Percentiles rank a stretch among this genome's conserved stretches.
These are phyloP conservation scores for Aspergillus unguis DNA, from an alignment of 2,329 filamentous ascomycete species.

Conservation along the genomic window DNA sequence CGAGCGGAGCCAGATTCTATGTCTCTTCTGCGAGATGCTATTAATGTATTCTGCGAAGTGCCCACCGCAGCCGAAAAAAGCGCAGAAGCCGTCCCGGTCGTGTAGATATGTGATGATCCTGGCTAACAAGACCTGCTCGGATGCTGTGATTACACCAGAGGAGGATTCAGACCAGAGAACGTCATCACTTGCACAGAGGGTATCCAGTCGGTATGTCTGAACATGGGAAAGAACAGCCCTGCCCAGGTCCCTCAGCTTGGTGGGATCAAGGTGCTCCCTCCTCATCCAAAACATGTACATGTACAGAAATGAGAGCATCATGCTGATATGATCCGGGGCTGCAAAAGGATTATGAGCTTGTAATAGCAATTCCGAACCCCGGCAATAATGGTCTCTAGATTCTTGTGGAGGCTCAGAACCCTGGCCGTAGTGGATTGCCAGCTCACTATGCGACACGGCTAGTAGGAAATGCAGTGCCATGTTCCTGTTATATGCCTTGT, in stretches of 20 bases:
- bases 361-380: slow-evolving; percentile 7
- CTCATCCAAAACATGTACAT: slow-evolving; percentile 16
- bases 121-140: slow-evolving; percentile 11
- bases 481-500: slow-evolving; percentile 3
- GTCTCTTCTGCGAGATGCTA: background rate
- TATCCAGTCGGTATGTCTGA: slow-evolving; percentile 4
- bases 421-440: slow-evolving; percentile 8
- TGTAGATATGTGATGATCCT: slow-evolving; percentile 12
- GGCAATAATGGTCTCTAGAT: slow-evolving; percentile 6
- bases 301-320: slow-evolving; percentile 14
- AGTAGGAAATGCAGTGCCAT: slow-evolving; percentile 15
- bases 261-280: slow-evolving; percentile 3
- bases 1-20: slow-evolving; percentile 9
- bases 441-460: slow-evolving; percentile 12
- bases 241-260: slow-evolving; percentile 7
- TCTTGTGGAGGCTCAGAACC: slow-evolving; percentile 5
- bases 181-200: slow-evolving; percentile 7
- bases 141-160: background rate
- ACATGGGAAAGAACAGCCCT: slow-evolving; percentile 1
- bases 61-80: slow-evolving; percentile 14
- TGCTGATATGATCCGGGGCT: slow-evolving; percentile 9
- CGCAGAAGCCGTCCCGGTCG: slow-evolving; percentile 12
- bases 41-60: slow-evolving; percentile 10
- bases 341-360: slow-evolving; percentile 1
- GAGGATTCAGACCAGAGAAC: background rate